Evolutionary conservation across 2,329 filamentous ascomycete genomes (phyloP), one percentile per base, ranked within the genome.

Genomic region (Diaporthe citri): DNA sequence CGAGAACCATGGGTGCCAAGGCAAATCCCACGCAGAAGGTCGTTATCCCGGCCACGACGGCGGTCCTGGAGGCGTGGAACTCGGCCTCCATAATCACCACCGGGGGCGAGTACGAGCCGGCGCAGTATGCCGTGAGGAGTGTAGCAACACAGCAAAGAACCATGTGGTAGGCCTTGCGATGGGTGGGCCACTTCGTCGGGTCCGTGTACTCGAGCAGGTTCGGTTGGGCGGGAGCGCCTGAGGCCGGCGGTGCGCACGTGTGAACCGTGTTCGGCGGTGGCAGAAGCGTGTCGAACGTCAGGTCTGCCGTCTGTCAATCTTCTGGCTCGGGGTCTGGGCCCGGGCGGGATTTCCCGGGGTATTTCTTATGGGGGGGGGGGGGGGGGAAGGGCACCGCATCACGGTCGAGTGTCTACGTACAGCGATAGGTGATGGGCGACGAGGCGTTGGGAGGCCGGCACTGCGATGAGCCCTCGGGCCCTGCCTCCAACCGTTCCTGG

Each of bases 1-100:
- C 96, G 0, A 98, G 88, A 0, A 95, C 88, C 95, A 98, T 98
- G 0, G 96, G 96, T 0, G 94, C 93, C 34, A 95, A 83, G 0
- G 90, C 95, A 78, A 98, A 98, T 4, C 96, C 95, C 46, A 89
- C 80, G 60, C 94, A 97, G 83, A 97, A 98, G 0, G 91, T 90
- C 0, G 95, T 97, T 76, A 98, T 94, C 46, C 95, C 95, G 1
- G 92, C 86, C 7, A 93, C 86, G n/a, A 92, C 89, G 1, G 91
- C 92, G n/a, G 93, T 87, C 13, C 87, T 85, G 52, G 91, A 92
- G 0, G 94, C 87, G 4, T 89, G 82, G 84, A 94, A 94, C 80
- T 94, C 90, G 2, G 85, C 82, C 1, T 88, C 89, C 87, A 98
- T 92, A 71, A 94, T 89, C 7, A 83, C 82, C 0, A 92, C 86